These are phyloP conservation scores for Gynandropsis gynandra DNA, from an alignment of 345 rosid genomes.

Conservation along the genomic window DNA sequence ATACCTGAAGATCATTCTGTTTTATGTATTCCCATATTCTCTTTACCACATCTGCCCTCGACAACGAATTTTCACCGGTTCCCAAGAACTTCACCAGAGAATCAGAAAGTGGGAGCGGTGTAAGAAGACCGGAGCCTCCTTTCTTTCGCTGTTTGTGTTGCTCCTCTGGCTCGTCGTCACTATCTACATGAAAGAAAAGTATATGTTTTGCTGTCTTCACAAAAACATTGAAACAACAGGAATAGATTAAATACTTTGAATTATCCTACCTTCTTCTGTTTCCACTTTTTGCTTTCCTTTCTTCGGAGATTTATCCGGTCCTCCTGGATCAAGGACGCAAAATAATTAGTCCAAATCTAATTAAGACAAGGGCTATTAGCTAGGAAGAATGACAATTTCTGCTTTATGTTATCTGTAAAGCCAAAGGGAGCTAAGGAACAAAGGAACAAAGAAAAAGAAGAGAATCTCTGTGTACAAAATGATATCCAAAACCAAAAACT, in stretches of 20 bases:
- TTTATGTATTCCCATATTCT: conserved; percentile 57
- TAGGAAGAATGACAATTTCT: no score
- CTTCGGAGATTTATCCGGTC: conserved; percentile 21
- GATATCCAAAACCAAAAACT: no score
- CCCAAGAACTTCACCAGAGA: conserved; percentile 54
- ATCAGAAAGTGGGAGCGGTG: conserved; percentile 53
- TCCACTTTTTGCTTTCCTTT: conserved; percentile 27
- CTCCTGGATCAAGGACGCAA: conserved; percentile 24
- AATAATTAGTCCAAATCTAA: conserved; percentile 8
- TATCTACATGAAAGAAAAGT: conserved; percentile 28
- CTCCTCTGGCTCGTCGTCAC: conserved; percentile 36
- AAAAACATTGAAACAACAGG: conserved; percentile 7
- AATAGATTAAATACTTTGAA: neutral
- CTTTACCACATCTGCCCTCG: conserved; percentile 47
- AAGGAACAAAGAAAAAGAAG: no score
- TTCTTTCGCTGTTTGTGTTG: conserved; percentile 50
- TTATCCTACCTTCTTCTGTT: conserved; percentile 22
- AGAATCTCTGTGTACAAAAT: no score
- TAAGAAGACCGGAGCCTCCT: conserved; percentile 44
- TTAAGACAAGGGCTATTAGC: neutral
- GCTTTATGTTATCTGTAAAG: no score
- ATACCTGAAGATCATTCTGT: conserved; percentile 61
- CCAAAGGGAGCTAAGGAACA: no score
- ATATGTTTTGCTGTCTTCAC: conserved; percentile 6
- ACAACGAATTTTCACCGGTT: conserved; percentile 49